Evolutionary conservation across 2,329 filamentous ascomycete species (phyloP), one percentile per base, ranked within the genome.

Genomic region (Leptographium wingfieldii): DNA sequence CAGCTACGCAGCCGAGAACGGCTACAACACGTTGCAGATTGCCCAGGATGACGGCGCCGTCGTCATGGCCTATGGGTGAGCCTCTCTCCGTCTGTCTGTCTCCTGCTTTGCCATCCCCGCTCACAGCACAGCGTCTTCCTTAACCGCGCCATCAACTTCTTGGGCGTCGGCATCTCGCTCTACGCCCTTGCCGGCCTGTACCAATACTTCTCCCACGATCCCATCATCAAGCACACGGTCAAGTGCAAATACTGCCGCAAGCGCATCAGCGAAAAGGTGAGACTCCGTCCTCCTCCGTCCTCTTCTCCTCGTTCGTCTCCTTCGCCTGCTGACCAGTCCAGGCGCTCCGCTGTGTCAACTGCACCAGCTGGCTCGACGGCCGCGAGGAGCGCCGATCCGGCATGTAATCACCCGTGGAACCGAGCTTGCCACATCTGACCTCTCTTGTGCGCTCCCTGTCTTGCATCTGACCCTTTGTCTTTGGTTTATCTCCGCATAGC

Each of bases 1-100:
- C 3, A 75, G 80, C 61, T 83, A 77, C 64, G 72, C 73, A 31
- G 67, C 73, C 1, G 72, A 76, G 4, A 69, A 72, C 22, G 83
- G 83, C 3, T 90, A 90, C 71, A 89, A 87, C 66, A 90, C 87
- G 1, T 73, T 88, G 7, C 73, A 81, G 52, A 83, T 87, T 67
- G 87, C 87, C 2, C 77, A 85, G 62, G 79, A 82, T 5, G 87
- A 90, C 64, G 87, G 86, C 1, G 87, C 87, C 1, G 80, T 90
- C 0, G 80, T 90, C 25, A 77, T 89, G 74, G 84, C 86, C 0
- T 90, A 87, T 64, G 87, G 86, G 78, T 85, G 67, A 56, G 77
- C 70, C 31, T 59, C 49, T 40, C 38, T 56, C 5, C 35, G 0
- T 33, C 3, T 46, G 2, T 70, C 55, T 38, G n/a, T 11, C 55